Evolutionary conservation across 1,139 yeast genomes (phyloP).

Genomic region (Geotrichum aggregatum): DNA sequence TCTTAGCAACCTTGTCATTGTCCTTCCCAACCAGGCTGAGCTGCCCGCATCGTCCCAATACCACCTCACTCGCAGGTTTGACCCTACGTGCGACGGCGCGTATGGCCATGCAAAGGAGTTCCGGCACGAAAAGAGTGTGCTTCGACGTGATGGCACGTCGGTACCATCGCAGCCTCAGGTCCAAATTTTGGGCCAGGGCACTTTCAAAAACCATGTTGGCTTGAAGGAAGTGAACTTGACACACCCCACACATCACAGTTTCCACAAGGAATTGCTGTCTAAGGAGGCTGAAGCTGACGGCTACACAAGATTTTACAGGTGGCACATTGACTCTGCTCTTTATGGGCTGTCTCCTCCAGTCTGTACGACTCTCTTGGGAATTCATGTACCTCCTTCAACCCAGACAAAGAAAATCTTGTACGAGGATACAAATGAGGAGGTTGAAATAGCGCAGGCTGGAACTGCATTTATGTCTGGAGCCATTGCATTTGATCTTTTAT

Average conservation of each 20-base stretch:
- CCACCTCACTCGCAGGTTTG: slow-evolving; percentile 66
- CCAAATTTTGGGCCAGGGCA: slow-evolving; percentile 81
- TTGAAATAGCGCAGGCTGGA: slow-evolving; percentile 74
- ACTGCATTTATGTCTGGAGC: slow-evolving; percentile 84
- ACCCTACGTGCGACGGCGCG: slow-evolving; percentile 63
- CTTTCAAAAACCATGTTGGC: slow-evolving; percentile 61
- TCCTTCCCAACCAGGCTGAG: slow-evolving; percentile 64
- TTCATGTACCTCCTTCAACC: slow-evolving; percentile 57
- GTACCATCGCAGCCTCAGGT: slow-evolving; percentile 84
- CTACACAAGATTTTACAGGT: slow-evolving; percentile 77
- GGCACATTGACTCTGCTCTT: slow-evolving; percentile 90
- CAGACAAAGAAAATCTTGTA: slow-evolving; percentile 52
- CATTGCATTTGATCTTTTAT: slow-evolving; percentile 61
- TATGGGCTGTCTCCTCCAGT: slow-evolving; percentile 82
- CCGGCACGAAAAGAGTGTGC: slow-evolving; percentile 70
- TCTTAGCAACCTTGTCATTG: slow-evolving; percentile 62
- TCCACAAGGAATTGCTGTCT: slow-evolving; percentile 66
- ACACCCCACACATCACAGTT: slow-evolving; percentile 77
- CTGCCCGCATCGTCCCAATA: slow-evolving; percentile 72
- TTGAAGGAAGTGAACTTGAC: slow-evolving; percentile 63
- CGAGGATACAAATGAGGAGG: slow-evolving; percentile 61
- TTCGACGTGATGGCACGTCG: slow-evolving; percentile 73
- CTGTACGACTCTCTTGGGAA: slow-evolving; percentile 76
- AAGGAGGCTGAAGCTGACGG: slow-evolving; percentile 57
- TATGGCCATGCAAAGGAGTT: slow-evolving; percentile 86